Percentiles rank a stretch among this genome's conserved stretches.
Evolutionary conservation across 768 basidiomycete genomes (phyloP).

Genomic region (Lentinula raphanica): DNA sequence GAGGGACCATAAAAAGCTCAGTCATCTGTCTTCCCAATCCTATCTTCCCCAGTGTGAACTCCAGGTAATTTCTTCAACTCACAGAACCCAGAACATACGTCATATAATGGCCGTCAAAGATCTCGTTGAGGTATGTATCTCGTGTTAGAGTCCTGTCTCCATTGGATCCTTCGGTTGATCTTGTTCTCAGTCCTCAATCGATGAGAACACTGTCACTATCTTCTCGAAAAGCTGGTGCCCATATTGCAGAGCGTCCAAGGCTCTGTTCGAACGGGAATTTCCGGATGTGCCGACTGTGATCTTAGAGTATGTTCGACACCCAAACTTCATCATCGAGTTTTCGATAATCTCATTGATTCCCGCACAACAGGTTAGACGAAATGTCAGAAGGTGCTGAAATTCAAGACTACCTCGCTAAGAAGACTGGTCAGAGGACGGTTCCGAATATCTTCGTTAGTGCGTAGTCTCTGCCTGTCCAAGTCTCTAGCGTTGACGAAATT

Average conservation of each 20-base stretch:
- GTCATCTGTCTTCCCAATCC: background rate
- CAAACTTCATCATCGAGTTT: too few relatives aligned
- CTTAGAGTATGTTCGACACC: slow-evolving; percentile 49
- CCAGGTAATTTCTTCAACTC: background rate
- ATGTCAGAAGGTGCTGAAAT: slow-evolving; percentile 55
- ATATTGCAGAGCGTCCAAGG: slow-evolving; percentile 46
- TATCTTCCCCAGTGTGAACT: background rate
- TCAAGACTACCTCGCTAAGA: slow-evolving; percentile 57
- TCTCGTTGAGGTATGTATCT: background rate
- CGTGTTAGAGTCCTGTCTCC: background rate
- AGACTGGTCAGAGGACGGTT: slow-evolving; percentile 67
- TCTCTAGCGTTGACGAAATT: background rate
- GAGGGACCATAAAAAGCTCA: background rate
- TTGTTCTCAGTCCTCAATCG: slow-evolving; percentile 36
- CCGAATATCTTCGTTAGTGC: slow-evolving; percentile 76
- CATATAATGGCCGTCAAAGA: slow-evolving; percentile 5
- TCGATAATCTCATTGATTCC: background rate
- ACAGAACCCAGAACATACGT: background rate
- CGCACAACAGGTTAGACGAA: slow-evolving; percentile 46
- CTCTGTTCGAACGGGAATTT: slow-evolving; percentile 35
- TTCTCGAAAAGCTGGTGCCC: slow-evolving; percentile 61
- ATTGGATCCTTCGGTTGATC: background rate
- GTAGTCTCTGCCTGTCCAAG: slow-evolving; percentile 11
- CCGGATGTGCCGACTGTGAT: slow-evolving; percentile 32
- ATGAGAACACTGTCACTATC: slow-evolving; percentile 46